phyloP scores from a whole-genome alignment of 768 basidiomycete species.

The Leccinum rimulosum region DNA sequence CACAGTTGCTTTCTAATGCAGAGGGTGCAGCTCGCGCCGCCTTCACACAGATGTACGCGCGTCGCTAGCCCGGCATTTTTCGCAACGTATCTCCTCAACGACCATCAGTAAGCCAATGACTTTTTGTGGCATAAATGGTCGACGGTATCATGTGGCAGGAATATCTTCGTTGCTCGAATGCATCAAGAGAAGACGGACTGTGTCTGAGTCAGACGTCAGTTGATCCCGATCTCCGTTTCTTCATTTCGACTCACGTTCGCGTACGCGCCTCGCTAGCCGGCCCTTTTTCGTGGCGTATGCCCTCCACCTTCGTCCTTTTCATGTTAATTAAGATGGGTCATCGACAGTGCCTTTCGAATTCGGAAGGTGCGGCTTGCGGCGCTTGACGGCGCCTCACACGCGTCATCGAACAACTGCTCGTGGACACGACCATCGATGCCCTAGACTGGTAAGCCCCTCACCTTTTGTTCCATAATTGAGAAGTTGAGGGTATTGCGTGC shows the following conservation, averaged over 20 bases:
- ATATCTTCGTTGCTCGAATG: constrained; percentile 90
- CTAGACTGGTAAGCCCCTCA: constrained; percentile 75
- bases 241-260: constrained; percentile 18
- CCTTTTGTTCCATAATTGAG: constrained; percentile 8
- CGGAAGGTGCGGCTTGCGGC: constrained; percentile 65
- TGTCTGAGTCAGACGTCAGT: constrained; percentile 83
- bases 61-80: too few relatives aligned
- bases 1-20: too few relatives aligned
- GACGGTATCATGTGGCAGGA: constrained; percentile 50
- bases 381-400: constrained; percentile 90
- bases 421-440: constrained; percentile 83
- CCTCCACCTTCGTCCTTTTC: too few relatives aligned
- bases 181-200: constrained; percentile 75
- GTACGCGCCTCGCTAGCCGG: background rate
- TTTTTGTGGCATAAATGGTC: constrained; percentile 6
- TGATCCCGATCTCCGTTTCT: constrained; percentile 19
- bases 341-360: constrained; percentile 63
- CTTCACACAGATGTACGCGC: too few relatives aligned
- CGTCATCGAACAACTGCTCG: constrained; percentile 64
- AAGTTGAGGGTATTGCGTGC: constrained; percentile 19
- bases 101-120: constrained; percentile 69
- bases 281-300: too few relatives aligned
- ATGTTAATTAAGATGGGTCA: too few relatives aligned
- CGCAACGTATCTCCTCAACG: constrained; percentile 24
- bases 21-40: too few relatives aligned